These are phyloP conservation scores for Monosporozyma yasuniensis DNA, from an alignment of 805 yeast species.

Conservation along the genomic window DNA sequence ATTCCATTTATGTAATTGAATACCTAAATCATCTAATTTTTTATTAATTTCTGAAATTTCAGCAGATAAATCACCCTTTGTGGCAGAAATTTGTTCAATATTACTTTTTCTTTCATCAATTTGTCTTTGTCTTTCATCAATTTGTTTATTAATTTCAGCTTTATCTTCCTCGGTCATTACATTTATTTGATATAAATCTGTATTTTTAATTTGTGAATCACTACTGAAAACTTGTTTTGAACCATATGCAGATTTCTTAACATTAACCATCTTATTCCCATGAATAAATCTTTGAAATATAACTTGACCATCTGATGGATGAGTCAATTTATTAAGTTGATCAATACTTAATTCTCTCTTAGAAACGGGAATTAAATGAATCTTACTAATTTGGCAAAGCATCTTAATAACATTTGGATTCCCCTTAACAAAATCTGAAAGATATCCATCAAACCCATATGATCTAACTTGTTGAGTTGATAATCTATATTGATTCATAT, in stretches of 20 bases:
- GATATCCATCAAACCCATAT: constrained; percentile 73
- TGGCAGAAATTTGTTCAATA: constrained; percentile 9
- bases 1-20: constrained; percentile 11
- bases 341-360: constrained; percentile 35
- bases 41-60: constrained; percentile 6
- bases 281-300: constrained; percentile 51
- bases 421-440: constrained; percentile 64
- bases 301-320: constrained; percentile 29
- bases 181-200: constrained; percentile 20
- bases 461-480: constrained; percentile 31
- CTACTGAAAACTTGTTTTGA: constrained; percentile 39
- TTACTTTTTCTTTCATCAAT: constrained; percentile 7
- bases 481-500: constrained; percentile 7
- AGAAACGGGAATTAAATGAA: constrained; percentile 57
- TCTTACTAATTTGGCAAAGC: constrained; percentile 48
- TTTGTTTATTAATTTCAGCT: constrained; percentile 11
- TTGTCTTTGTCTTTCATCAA: constrained; percentile 7
- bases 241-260: constrained; percentile 59
- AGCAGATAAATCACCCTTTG: constrained; percentile 8
- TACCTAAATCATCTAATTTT: constrained; percentile 13
- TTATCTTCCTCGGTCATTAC: constrained; percentile 22
- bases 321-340: constrained; percentile 33
- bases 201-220: constrained; percentile 8
- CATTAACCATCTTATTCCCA: constrained; percentile 43
- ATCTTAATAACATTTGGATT: constrained; percentile 63